Conservation (phyloP, 306 rosid species). For the Prunus mume region DNA sequence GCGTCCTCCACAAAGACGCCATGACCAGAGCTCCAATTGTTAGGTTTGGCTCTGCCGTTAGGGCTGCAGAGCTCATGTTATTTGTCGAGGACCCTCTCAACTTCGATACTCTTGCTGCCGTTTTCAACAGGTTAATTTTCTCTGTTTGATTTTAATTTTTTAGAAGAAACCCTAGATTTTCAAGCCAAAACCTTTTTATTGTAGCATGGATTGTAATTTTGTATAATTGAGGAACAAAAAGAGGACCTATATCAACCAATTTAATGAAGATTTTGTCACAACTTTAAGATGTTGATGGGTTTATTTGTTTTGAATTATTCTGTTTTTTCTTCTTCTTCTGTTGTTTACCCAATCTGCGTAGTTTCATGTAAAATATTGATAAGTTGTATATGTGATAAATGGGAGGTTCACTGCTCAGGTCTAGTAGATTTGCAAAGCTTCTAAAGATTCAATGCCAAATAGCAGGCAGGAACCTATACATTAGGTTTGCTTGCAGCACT, state of each 20-base stretch:
- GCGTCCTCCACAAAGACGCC: slow-evolving; percentile 17
- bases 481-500: slow-evolving; percentile 31
- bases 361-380: background rate
- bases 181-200: background rate
- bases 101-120: slow-evolving; percentile 14
- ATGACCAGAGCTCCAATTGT: slow-evolving; percentile 36
- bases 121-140: slow-evolving; percentile 19
- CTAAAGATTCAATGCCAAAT: slow-evolving; percentile 14
- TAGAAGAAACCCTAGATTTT: background rate
- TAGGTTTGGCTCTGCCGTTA: slow-evolving; percentile 11
- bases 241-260: background rate
- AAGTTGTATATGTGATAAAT: background rate
- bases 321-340: background rate
- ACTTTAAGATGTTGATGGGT: background rate
- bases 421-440: slow-evolving; percentile 29
- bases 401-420: slow-evolving; percentile 1
- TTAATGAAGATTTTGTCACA: background rate
- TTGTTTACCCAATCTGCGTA: background rate
- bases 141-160: no score
- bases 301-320: background rate
- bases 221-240: background rate
- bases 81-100: slow-evolving; percentile 28
- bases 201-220: background rate
- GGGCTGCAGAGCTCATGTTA: slow-evolving; percentile 21
- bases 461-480: slow-evolving; percentile 27